Evolutionary conservation across 495 filamentous ascomycete species (phyloP), one percentile per base, ranked within the genome.

Genomic region (Immersiella caudata): DNA sequence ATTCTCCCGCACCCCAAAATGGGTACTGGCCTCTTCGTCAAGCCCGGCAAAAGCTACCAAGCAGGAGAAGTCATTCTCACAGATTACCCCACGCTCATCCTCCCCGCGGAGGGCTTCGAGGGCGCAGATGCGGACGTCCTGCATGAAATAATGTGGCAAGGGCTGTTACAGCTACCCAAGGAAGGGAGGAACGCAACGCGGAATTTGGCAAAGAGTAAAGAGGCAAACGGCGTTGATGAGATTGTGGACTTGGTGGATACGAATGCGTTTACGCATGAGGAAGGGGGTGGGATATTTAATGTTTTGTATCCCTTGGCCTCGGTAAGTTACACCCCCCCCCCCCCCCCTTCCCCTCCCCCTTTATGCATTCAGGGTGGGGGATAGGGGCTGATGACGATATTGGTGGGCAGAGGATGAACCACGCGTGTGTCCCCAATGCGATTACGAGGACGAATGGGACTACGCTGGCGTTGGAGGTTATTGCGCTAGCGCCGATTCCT

Each of bases 231-330:
- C n/a, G 29, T 29, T 1, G 65, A 67, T 36, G 65, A 67, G 40
- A 26, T 67, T 60, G 65, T 51, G 56, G 33, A 67, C 24, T 21
- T 67, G 9, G 25, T 67, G 36, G 65, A 67, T 26, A 60, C 65
- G 36, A 67, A 67, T 25, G 65, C 65, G 25, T 67, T 67, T 40
- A 52, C 65, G 26, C 65, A 67, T 29, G 46, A 61, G n/a, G 60
- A 67, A n/a, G 65, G 56, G 6, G 65, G 65, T 4, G 46, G n/a
- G 21, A 16, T 60, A 25, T 26, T 52, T 27, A 49, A 61, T 60
- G 16, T 67, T 36, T 50, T 67, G 9, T 67, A 61, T 61, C 35
- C 65, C 0, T 18, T 29, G 65, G 65, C 65, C n/a, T 22, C 65
- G 16, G 65, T 67, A 21, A 67, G 62, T 55, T 27, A n/a, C n/a